Evolutionary conservation across 192 early-diverging fungal species (phyloP).

Genomic region (Allomyces macrogynus): DNA sequence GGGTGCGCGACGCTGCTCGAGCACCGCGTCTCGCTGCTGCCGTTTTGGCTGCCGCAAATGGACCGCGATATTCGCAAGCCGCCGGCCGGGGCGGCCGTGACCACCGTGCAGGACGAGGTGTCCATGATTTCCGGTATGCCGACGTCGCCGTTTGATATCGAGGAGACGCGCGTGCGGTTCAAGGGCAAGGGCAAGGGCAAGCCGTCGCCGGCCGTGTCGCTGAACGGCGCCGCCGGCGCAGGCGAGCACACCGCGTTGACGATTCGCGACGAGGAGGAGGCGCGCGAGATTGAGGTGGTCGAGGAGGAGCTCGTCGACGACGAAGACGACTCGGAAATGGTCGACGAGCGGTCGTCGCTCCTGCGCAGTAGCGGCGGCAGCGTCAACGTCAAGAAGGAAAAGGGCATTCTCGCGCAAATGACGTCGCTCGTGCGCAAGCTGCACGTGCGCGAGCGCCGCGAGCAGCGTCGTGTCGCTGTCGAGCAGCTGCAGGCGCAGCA

Average conservation of each 20-base stretch:
- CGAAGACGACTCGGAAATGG: background rate
- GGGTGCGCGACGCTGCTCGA: slow-evolving; percentile 71
- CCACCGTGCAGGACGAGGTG: slow-evolving; percentile 12
- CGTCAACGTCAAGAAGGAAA: background rate
- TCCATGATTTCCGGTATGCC: too few species aligned
- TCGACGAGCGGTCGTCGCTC: background rate
- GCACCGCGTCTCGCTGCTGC: slow-evolving; percentile 57
- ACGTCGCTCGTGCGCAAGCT: background rate
- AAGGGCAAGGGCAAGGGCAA: background rate
- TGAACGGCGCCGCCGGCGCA: background rate
- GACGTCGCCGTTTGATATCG: background rate
- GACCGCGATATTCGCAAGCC: slow-evolving; percentile 81
- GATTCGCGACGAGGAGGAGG: background rate
- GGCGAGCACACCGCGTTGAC: background rate
- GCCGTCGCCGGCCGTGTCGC: background rate
- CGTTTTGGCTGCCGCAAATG: slow-evolving; percentile 93
- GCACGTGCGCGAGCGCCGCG: background rate
- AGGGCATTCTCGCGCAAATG: background rate
- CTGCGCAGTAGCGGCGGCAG: background rate
- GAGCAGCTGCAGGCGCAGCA: background rate
- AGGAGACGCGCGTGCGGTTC: background rate
- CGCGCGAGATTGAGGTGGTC: background rate
- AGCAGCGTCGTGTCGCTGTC: background rate
- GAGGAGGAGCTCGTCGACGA: background rate
- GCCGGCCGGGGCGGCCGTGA: slow-evolving; percentile 23